Conservation (phyloP, 1,284 basidiomycete species). For the Anthracocystis walkeri region DNA sequence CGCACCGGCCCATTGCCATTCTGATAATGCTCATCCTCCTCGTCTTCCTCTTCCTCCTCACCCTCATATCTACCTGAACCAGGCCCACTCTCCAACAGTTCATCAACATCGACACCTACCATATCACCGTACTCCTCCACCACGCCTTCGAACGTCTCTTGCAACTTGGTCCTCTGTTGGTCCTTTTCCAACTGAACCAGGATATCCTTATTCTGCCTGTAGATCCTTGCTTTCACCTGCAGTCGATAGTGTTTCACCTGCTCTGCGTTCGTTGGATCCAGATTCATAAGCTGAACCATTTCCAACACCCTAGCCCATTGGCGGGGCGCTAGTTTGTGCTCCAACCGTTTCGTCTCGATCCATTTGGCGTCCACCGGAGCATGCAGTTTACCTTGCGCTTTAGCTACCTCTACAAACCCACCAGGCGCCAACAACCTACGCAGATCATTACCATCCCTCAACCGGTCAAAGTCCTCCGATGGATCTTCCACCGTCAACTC, state of each 20-base stretch:
- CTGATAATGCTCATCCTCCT: constrained; percentile 27
- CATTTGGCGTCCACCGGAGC: constrained; percentile 83
- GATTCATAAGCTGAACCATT: constrained; percentile 84
- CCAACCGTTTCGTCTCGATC: constrained; percentile 81
- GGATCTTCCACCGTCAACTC: constrained; percentile 98
- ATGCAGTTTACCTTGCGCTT: constrained; percentile 74
- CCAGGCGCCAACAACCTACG: constrained; percentile 81
- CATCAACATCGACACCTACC: constrained; percentile 71
- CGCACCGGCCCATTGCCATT: constrained; percentile 36
- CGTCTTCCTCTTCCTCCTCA: constrained; percentile 31
- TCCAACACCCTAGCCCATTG: constrained; percentile 93
- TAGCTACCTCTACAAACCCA: constrained; percentile 71
- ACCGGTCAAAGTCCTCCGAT: constrained; percentile 92
- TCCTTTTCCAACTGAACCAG: constrained; percentile 85
- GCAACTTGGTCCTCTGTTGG: constrained; percentile 87
- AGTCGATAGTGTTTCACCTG: constrained; percentile 79
- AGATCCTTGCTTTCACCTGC: constrained; percentile 81
- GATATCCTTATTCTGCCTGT: constrained; percentile 92
- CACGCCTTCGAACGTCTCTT: constrained; percentile 92
- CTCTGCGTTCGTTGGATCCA: constrained; percentile 77
- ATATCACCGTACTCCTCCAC: constrained; percentile 87
- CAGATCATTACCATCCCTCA: constrained; percentile 92
- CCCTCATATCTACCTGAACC: constrained; percentile 9
- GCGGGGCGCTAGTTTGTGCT: constrained; percentile 91
- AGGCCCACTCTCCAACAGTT: constrained; percentile 42